Percentiles rank a stretch among this genome's conserved stretches.
These are phyloP conservation scores for Fusarium illudens DNA, from an alignment of 2,329 filamentous ascomycete species.

Conservation along the genomic window DNA sequence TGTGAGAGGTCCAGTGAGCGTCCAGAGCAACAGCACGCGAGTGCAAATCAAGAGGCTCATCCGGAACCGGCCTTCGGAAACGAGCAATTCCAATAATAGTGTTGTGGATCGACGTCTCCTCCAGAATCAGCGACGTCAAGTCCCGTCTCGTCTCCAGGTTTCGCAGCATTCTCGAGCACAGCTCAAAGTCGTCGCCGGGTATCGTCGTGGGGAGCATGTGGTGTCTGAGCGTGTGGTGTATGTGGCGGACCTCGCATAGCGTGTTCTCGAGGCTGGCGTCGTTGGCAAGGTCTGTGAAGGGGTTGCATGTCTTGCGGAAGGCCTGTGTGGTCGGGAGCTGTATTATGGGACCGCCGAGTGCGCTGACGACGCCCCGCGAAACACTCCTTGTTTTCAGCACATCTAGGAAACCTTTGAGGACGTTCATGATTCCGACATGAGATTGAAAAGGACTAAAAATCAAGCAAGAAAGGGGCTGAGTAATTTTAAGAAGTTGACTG, in stretches of 20 bases:
- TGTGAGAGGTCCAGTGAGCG: constrained; percentile 17
- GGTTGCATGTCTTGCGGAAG: constrained; percentile 25
- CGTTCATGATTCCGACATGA: constrained; percentile 18
- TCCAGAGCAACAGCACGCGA: constrained; percentile 10
- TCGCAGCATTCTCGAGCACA: constrained; percentile 19
- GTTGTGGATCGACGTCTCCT: constrained; percentile 18
- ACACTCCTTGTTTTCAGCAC: constrained; percentile 12
- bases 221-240: constrained; percentile 14
- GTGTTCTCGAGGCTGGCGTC: constrained; percentile 23
- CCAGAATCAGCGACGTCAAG: constrained; percentile 13
- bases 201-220: constrained; percentile 20
- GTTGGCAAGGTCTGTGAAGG: constrained; percentile 17
- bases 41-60: constrained; percentile 17
- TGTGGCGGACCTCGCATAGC: constrained; percentile 25
- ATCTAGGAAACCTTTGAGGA: constrained; percentile 24
- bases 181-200: constrained; percentile 18
- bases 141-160: constrained; percentile 26
- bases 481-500: neutral
- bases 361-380: constrained; percentile 2
- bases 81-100: constrained; percentile 20
- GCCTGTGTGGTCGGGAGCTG: constrained; percentile 9
- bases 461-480: neutral
- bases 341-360: constrained; percentile 5
- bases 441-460: neutral
- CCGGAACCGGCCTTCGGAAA: constrained; percentile 5